Percentiles rank a stretch among this genome's conserved stretches.
Conservation (phyloP, 495 filamentous ascomycete species). For the Polyplosphaeria fusca region DNA sequence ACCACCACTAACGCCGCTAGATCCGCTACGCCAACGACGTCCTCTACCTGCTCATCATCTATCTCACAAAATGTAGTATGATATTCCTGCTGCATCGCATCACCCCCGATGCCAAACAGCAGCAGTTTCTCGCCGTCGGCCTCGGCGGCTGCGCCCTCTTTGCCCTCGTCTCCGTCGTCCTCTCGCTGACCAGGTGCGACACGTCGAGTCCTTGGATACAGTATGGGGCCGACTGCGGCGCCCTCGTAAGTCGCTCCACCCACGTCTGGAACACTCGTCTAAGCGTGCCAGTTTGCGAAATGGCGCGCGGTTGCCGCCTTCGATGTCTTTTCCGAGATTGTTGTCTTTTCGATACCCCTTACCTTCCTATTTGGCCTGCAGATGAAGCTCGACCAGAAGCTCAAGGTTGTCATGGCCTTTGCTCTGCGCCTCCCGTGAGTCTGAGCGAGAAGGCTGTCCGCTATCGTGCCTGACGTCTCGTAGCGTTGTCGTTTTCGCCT, state of each 20-base stretch:
- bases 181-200: neutral
- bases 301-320: neutral
- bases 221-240: neutral
- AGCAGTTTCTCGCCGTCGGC: neutral
- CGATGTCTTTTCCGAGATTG: neutral
- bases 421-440: neutral
- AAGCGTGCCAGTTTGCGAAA: neutral
- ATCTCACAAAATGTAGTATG: neutral
- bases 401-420: neutral
- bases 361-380: neutral
- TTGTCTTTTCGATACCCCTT: neutral
- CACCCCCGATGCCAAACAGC: neutral
- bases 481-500: neutral
- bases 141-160: neutral
- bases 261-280: too few relatives aligned
- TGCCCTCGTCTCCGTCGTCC: neutral
- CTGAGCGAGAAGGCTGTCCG: neutral
- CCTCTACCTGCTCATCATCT: neutral
- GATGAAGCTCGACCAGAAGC: neutral
- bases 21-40: neutral
- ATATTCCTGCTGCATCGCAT: neutral
- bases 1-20: neutral
- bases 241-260: neutral
- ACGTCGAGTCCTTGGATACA: neutral
- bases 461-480: neutral